Conservation (phyloP, 2,329 filamentous ascomycete genomes). For the Leptographium radiaticola region DNA sequence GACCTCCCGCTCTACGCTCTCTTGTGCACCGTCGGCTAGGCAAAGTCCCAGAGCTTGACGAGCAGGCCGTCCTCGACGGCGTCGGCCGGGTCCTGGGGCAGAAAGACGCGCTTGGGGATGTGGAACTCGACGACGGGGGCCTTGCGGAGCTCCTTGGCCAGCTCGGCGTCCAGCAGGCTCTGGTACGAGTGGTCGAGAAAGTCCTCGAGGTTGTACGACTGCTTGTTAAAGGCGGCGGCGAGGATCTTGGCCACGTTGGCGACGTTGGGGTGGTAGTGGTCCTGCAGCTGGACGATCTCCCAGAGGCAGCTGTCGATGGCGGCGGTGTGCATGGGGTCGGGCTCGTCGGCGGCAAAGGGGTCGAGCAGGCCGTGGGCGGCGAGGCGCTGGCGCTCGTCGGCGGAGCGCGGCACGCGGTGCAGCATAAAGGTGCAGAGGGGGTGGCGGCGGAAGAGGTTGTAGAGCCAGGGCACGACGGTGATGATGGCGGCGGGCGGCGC, state of each 20-base stretch:
- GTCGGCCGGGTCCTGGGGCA: conserved; percentile 34
- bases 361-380: conserved; percentile 52
- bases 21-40: no score
- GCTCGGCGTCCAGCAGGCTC: conserved; percentile 73
- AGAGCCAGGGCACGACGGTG: conserved; percentile 80
- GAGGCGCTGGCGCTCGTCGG: conserved; percentile 37
- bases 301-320: conserved; percentile 90
- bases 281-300: conserved; percentile 85
- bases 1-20: no score
- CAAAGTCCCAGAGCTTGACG: conserved; percentile 49
- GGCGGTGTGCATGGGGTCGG: conserved; percentile 70
- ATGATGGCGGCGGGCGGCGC: conserved; percentile 85
- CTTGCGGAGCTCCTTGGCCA: conserved; percentile 74
- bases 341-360: conserved; percentile 62
- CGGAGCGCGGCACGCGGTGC: conserved; percentile 56
- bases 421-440: conserved; percentile 93
- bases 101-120: conserved; percentile 76
- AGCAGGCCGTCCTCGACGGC: conserved; percentile 40
- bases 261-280: conserved; percentile 94
- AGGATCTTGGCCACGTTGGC: conserved; percentile 89
- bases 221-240: conserved; percentile 93
- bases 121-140: conserved; percentile 82
- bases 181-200: conserved; percentile 91
- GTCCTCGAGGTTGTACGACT: conserved; percentile 88
- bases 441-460: conserved; percentile 85